phyloP scores from a whole-genome alignment of 768 basidiomycete genomes.

The Mycena pura region DNA sequence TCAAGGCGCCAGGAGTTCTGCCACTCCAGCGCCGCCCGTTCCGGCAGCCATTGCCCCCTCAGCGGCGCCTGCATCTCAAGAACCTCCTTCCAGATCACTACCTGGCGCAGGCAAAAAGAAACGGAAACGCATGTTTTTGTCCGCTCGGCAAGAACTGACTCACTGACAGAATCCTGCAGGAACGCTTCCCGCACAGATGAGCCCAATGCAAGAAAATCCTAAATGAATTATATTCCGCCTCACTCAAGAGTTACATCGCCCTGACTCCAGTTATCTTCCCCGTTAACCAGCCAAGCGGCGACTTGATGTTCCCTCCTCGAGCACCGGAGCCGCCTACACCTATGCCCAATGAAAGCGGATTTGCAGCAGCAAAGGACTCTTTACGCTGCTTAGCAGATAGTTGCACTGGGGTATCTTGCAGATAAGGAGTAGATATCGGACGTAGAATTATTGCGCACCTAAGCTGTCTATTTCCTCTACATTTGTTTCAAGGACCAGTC shows the following conservation, averaged over 20 bases:
- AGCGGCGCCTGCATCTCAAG: conserved; percentile 46
- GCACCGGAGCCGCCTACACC: conserved; percentile 66
- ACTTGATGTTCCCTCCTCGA: conserved; percentile 65
- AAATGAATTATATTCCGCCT: neutral
- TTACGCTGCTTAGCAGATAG: conserved; percentile 73
- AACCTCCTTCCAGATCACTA: conserved; percentile 52
- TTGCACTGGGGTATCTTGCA: conserved; percentile 58
- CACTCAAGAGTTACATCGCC: conserved; percentile 44
- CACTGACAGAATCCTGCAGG: conserved; percentile 36
- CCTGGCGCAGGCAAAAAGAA: conserved; percentile 72
- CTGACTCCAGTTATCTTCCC: conserved; percentile 74
- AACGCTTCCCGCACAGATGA: conserved; percentile 29
- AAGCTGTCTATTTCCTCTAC: conserved; percentile 81
- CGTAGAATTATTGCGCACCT: conserved; percentile 51
- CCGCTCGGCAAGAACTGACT: conserved; percentile 1
- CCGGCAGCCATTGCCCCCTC: conserved; percentile 40
- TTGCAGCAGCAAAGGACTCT: conserved; percentile 81
- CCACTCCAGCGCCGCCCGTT: conserved; percentile 31
- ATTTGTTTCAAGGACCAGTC: conserved; percentile 94
- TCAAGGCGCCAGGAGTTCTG: conserved; percentile 22
- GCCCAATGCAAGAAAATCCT: neutral
- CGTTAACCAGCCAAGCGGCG: conserved; percentile 82
- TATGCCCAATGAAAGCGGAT: conserved; percentile 77
- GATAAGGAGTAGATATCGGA: neutral
- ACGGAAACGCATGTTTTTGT: conserved; percentile 67